A percentile compares a stretch with the other conserved stretches of the same genome.
These are phyloP conservation scores for Tulasnella sp. DNA, from an alignment of 768 basidiomycete genomes.

Conservation along the genomic window DNA sequence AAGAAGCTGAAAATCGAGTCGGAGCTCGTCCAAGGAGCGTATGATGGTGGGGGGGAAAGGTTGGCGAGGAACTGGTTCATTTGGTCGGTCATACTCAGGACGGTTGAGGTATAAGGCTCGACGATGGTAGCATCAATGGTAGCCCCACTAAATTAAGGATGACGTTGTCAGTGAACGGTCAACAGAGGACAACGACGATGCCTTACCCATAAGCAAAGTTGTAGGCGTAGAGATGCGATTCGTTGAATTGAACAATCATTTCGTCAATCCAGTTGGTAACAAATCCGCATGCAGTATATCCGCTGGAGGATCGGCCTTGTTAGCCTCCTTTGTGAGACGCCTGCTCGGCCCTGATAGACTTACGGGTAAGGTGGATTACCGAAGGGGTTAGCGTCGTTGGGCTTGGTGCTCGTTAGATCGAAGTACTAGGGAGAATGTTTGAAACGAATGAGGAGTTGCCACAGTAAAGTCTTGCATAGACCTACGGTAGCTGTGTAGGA, in stretches of 20 bases:
- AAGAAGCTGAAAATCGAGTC: slow-evolving; percentile 68
- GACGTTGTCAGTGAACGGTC: slow-evolving; percentile 53
- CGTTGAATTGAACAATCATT: slow-evolving; percentile 57
- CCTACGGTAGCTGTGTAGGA: slow-evolving; percentile 61
- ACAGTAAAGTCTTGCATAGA: not conserved
- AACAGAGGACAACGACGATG: slow-evolving; percentile 62
- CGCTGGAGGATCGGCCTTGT: slow-evolving; percentile 42
- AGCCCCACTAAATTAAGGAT: slow-evolving; percentile 44
- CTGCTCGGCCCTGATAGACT: not conserved
- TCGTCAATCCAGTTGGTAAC: slow-evolving; percentile 65
- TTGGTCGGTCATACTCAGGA: slow-evolving; percentile 58
- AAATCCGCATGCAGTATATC: slow-evolving; percentile 53
- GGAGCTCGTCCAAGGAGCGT: slow-evolving; percentile 58
- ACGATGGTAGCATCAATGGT: slow-evolving; percentile 31
- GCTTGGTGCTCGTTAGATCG: slow-evolving; percentile 47
- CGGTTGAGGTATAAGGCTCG: slow-evolving; percentile 27
- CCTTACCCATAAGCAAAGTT: slow-evolving; percentile 62
- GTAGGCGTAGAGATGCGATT: slow-evolving; percentile 59
- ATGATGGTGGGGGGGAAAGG: slow-evolving; percentile 53
- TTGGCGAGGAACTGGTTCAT: slow-evolving; percentile 60
- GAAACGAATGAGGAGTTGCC: not conserved
- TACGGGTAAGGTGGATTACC: not conserved
- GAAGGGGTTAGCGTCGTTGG: slow-evolving; percentile 48
- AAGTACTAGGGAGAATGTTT: slow-evolving; percentile 44
- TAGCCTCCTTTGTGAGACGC: not conserved